These are phyloP conservation scores for Gentiana macrophylla DNA, from an alignment of 257 asterid species.

Conservation along the genomic window DNA sequence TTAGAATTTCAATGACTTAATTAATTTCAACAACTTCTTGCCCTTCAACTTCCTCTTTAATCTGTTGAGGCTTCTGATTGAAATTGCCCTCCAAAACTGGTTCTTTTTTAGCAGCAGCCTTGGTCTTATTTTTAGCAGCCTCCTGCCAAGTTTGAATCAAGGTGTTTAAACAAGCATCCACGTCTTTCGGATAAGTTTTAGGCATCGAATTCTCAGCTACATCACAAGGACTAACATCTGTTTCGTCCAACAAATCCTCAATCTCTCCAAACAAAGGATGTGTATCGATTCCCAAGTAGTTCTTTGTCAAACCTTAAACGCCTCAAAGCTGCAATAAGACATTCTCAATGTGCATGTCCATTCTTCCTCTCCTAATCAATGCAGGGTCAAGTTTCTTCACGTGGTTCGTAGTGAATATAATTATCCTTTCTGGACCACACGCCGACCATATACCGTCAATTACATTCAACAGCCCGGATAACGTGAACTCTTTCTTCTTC, in stretches of 20 bases:
- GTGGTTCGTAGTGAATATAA: too few relatives aligned
- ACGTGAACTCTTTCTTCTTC: too few relatives aligned
- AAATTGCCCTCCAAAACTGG: too few relatives aligned
- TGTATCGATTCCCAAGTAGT: background rate
- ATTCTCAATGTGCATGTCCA: background rate
- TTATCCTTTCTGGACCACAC: too few relatives aligned
- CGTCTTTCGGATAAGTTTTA: too few relatives aligned
- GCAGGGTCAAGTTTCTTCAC: conserved; percentile 1
- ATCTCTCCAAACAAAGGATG: background rate
- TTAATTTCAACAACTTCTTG: too few relatives aligned
- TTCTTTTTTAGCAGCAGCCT: background rate
- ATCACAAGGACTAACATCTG: conserved; percentile 5
- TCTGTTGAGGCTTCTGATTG: too few relatives aligned
- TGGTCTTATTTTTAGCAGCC: background rate
- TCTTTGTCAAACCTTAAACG: conserved; percentile 2
- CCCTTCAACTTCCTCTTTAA: too few relatives aligned
- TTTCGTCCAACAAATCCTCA: background rate
- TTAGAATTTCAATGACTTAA: too few relatives aligned
- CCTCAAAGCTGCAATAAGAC: conserved; percentile 4
- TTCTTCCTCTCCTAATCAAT: conserved; percentile 4
- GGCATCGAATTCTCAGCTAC: conserved; percentile 8
- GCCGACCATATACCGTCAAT: too few relatives aligned
- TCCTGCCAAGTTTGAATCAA: background rate
- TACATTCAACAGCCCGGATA: too few relatives aligned
- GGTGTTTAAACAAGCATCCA: too few relatives aligned